Percentiles rank a stretch among this genome's conserved stretches.
Conservation (phyloP, 2,329 filamentous ascomycete species). For the Shiraia sp. region DNA sequence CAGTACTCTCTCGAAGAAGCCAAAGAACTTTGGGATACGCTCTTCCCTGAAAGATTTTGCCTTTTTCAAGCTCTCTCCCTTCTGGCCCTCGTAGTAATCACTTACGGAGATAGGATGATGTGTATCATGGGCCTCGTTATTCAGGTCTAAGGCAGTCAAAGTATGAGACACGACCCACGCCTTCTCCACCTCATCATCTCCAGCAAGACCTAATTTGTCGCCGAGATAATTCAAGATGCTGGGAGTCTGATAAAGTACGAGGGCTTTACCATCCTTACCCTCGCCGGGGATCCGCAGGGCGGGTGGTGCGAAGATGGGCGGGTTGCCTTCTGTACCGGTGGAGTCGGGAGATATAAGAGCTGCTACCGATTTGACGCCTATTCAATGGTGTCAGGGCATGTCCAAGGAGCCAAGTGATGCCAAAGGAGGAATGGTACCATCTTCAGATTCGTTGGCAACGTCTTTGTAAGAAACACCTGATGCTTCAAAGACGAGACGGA, state of each 20-base stretch:
- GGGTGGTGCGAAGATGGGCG: constrained; percentile 69
- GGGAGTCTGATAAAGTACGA: constrained; percentile 70
- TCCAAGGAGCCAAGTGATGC: not conserved
- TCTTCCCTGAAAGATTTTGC: constrained; percentile 62
- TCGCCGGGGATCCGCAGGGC: constrained; percentile 59
- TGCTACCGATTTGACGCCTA: constrained; percentile 54
- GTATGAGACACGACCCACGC: constrained; percentile 66
- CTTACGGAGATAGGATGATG: constrained; percentile 69
- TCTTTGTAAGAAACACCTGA: constrained; percentile 68
- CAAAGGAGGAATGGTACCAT: constrained; percentile 39
- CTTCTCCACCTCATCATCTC: constrained; percentile 53
- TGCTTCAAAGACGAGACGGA: constrained; percentile 75
- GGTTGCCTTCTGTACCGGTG: constrained; percentile 58
- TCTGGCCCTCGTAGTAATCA: constrained; percentile 76
- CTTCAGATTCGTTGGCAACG: constrained; percentile 54
- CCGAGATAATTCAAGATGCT: constrained; percentile 75
- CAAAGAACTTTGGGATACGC: constrained; percentile 72
- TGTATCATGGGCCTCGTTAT: constrained; percentile 73
- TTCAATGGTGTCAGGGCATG: not conserved
- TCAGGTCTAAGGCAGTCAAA: constrained; percentile 72
- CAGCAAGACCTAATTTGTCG: constrained; percentile 60
- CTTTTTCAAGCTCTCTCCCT: constrained; percentile 63
- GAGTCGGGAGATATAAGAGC: constrained; percentile 51
- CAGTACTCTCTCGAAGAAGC: constrained; percentile 70
- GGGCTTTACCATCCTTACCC: constrained; percentile 55